A percentile compares a stretch with the other conserved stretches of the same genome.
phyloP scores from a whole-genome alignment of 768 basidiomycete genomes.

The Tylopilus cervinicoccineus region DNA sequence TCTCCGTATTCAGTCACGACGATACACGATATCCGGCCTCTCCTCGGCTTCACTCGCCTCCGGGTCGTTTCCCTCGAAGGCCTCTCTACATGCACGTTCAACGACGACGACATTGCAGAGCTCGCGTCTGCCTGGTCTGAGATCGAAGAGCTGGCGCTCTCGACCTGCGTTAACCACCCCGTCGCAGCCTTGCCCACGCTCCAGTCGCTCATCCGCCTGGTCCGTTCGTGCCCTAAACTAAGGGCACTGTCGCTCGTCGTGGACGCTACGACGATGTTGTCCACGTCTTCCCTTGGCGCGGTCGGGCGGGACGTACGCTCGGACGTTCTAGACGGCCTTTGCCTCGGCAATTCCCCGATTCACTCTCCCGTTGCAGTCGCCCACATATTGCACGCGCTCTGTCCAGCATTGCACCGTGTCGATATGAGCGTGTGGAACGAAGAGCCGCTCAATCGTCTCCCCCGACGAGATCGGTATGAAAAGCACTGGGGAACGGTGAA shows the following conservation, averaged over 20 bases:
- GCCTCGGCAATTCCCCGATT: slow-evolving; percentile 22
- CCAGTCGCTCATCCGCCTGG: slow-evolving; percentile 11
- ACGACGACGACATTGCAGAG: slow-evolving; percentile 13
- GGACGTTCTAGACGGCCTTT: slow-evolving; percentile 6
- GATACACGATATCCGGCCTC: slow-evolving; percentile 12
- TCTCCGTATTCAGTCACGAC: not conserved
- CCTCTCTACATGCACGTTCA: slow-evolving; percentile 10
- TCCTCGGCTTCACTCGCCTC: slow-evolving; percentile 13
- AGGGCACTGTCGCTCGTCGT: slow-evolving; percentile 22
- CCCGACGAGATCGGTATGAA: slow-evolving; percentile 11
- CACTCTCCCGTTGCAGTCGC: slow-evolving; percentile 9
- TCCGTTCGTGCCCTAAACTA: slow-evolving; percentile 11
- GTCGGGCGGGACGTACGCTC: not conserved
- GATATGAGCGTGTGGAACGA: slow-evolving; percentile 18
- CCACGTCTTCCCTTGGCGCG: not conserved
- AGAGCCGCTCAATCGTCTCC: slow-evolving; percentile 10
- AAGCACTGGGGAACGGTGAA: slow-evolving; percentile 18
- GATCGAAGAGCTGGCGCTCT: slow-evolving; percentile 18
- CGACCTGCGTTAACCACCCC: slow-evolving; percentile 14
- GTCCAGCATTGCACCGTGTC: slow-evolving; percentile 18
- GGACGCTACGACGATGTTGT: slow-evolving; percentile 9
- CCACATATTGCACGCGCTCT: slow-evolving; percentile 9
- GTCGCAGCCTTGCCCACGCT: slow-evolving; percentile 19
- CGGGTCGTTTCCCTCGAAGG: slow-evolving; percentile 16
- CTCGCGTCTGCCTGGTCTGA: slow-evolving; percentile 20